Evolutionary conservation across 2,329 filamentous ascomycete species (phyloP), one percentile per base, ranked within the genome.

Genomic region (Beauveria sp.): DNA sequence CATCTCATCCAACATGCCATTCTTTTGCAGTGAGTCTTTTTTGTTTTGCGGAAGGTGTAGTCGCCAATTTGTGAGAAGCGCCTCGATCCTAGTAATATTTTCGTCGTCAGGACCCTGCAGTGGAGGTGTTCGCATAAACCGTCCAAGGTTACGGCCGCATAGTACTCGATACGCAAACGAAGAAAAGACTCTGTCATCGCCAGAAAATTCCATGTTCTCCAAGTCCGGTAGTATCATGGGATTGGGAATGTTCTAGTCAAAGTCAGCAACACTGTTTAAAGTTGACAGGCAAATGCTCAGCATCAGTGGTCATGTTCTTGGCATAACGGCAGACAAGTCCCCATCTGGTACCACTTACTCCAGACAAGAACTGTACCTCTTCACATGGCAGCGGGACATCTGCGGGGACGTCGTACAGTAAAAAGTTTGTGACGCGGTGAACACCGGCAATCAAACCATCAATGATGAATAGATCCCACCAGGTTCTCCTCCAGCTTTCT

Each of bases 81-180:
- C 73, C 68, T 85, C 81, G 60, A 85, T 77, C 56, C 77, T 76
- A 47, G 73, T 73, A 7, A 86, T 68, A 64, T 78, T 82, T 61
- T 81, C 79, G 62, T 85, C 81, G 46, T 81, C 79, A 1, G 81
- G 76, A 40, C 81, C 81, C 62, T 78, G 74, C 52, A 80, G 78
- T 34, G 78, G 74, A 20, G 79, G 77, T 28, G 79, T 80, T 66
- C 77, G 75, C 78, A 96, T 86, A 62, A 96, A 88, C 62, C 87
- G 84, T 14, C 89, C 90, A 0, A 96, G 78, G 64, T 93, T 92
- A 1, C 90, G 85, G 16, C 88, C 84, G 0, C 91, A 90, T 57
- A 93, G 88, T 58, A 96, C 88, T 7, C 91, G 87, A 72, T 96
- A 96, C 3, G 90, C 82, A 71, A 90, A 95, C 0, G 92, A 96